Evolutionary conservation across 2,329 filamentous ascomycete genomes (phyloP).

Genomic region (Ascocoryne sarcoides): DNA sequence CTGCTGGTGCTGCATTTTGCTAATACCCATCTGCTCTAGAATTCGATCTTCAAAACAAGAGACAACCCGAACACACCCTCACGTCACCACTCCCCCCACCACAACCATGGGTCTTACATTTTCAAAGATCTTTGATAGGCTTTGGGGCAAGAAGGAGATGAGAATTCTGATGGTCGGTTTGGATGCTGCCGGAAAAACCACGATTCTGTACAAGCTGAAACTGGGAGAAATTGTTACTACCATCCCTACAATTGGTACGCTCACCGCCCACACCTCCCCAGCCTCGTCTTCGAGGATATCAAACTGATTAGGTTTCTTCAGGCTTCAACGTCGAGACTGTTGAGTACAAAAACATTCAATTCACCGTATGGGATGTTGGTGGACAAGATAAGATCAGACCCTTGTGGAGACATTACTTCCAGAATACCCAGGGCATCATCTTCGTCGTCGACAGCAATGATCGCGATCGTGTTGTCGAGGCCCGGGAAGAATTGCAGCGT

Average conservation of each 20-base stretch:
- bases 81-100: slow-evolving; percentile 31
- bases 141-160: slow-evolving; percentile 99
- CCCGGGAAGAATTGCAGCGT: slow-evolving; percentile 89
- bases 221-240: slow-evolving; percentile 98
- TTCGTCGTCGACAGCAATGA: slow-evolving; percentile 99
- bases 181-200: slow-evolving; percentile 99
- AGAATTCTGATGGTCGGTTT: slow-evolving; percentile 99
- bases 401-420: slow-evolving; percentile 99
- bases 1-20: slow-evolving; percentile 5
- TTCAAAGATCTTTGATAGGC: slow-evolving; percentile 91
- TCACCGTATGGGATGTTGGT: slow-evolving; percentile 99
- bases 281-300: background rate
- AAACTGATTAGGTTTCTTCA: slow-evolving; percentile 29
- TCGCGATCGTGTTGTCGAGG: slow-evolving; percentile 95
- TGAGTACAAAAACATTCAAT: slow-evolving; percentile 99
- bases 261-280: background rate
- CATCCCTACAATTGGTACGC: slow-evolving; percentile 94
- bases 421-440: slow-evolving; percentile 99
- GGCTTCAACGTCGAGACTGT: slow-evolving; percentile 99
- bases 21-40: slow-evolving; percentile 11
- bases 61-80: slow-evolving; percentile 29
- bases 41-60: slow-evolving; percentile 19
- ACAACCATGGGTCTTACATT: slow-evolving; percentile 95
- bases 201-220: slow-evolving; percentile 99
- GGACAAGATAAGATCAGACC: slow-evolving; percentile 99